Percentiles rank a stretch among this genome's conserved stretches.
Evolutionary conservation across 1,284 basidiomycete species (phyloP).

Genomic region (Xerocomus nothofagi): DNA sequence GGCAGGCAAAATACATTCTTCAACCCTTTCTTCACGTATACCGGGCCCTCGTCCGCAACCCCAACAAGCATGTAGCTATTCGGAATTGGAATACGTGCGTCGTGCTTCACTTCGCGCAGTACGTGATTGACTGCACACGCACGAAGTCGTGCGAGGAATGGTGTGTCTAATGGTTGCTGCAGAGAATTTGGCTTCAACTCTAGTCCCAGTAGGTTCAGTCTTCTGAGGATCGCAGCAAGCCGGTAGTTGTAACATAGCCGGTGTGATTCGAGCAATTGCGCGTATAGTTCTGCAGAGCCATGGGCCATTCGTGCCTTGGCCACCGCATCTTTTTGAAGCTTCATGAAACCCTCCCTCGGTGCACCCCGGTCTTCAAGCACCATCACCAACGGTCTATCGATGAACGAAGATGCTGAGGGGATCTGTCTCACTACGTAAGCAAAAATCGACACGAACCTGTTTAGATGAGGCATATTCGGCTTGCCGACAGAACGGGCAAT

Average conservation of each 20-base stretch:
- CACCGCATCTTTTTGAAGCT: constrained; percentile 56
- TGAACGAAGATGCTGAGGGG: not conserved
- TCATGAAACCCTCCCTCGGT: constrained; percentile 49
- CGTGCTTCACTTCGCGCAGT: constrained; percentile 69
- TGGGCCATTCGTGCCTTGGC: constrained; percentile 54
- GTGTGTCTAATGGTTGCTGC: constrained; percentile 45
- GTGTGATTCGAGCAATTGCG: constrained; percentile 48
- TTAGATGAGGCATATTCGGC: constrained; percentile 60
- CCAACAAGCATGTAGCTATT: constrained; percentile 69
- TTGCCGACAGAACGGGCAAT: constrained; percentile 63
- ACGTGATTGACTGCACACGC: constrained; percentile 59
- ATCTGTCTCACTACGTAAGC: not conserved
- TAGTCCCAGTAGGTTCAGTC: constrained; percentile 48
- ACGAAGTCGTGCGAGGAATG: constrained; percentile 59
- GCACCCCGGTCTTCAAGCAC: constrained; percentile 68
- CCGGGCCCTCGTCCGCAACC: constrained; percentile 74
- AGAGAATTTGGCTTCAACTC: constrained; percentile 43
- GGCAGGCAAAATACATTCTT: constrained; percentile 54
- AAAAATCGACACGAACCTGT: constrained; percentile 45
- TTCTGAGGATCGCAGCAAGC: constrained; percentile 49
- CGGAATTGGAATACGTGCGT: constrained; percentile 69
- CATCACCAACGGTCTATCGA: constrained; percentile 61
- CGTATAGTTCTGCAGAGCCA: constrained; percentile 48
- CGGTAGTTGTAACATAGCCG: constrained; percentile 53
- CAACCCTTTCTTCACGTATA: constrained; percentile 49